Base-by-base conservation (phyloP, 768 basidiomycete species). In the Imleria badia region DNA sequence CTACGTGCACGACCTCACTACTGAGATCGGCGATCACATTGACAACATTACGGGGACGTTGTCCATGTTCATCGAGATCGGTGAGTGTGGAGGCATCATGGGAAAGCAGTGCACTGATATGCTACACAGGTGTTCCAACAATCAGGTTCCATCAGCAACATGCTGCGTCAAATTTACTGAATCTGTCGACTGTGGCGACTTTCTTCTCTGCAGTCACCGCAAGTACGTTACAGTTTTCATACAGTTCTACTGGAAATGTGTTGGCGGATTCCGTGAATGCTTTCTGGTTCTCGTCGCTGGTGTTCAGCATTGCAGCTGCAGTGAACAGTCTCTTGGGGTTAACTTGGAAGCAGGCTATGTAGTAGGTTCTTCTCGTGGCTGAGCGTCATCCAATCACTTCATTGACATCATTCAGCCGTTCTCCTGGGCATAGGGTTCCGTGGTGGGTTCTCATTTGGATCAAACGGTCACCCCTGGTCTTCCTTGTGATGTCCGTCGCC, bases 401-500 rank as follows among this genome's bases (percentile, higher is more conserved):
- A 61, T 62, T 66, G 52, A 63, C 60, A 55, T 55, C 58, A 60
- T 52, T 11, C 51, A 80, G 79, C 55, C 81, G 80, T 33, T 82
- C 81, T 7, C 80, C 80, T 49, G 78, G 79, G 49, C 76, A 81
- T 59, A 76, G 79, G 56, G 80, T 81, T 46, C 80, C 80, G 10
- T 81, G 80, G 79, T 81, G 80, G 80, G 78, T 82, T 22, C 66
- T 80, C 39, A 91, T 91, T 60, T 92, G 88, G 89, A 91, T 91
- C 73, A 91, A 91, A 66, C 77, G 89, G 34, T 89, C 88, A 6
- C 89, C 89, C 14, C 76, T 92, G 33, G 86, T 91, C 57, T 90
- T 91, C 73, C 81, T 91, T 43, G 89, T 91, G 55, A 77, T 91
- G 67, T 89, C 90, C 49, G 89, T 91, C 42, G 87, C 87, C 38